Base-by-base conservation (phyloP, 495 filamentous ascomycete species). In the Chaetomium cochliodes region DNA sequence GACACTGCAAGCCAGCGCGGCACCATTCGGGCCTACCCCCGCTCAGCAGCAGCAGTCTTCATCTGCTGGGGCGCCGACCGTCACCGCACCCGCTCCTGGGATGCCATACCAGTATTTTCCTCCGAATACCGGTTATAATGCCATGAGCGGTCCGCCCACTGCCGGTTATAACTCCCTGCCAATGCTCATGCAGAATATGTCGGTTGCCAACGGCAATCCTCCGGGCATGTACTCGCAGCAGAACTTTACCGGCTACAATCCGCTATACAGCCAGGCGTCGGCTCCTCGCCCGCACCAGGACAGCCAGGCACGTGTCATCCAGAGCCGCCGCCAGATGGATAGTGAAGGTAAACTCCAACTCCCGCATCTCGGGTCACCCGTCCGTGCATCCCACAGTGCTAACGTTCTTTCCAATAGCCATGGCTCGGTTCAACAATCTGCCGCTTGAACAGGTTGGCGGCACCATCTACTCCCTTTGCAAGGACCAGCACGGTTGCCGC, bases 401-500 rank as follows among this genome's bases (percentile, higher is more conserved):
- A 55, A 41, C 51, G 57, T n/a, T 25, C 8, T 8, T 13, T 13
- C 44, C 33, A 25, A 20, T 62, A 84, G 83, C 84, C 53, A 83
- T 84, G 73, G 83, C 84, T 68, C 91, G 92, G 26, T 97, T 89
- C 74, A 82, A 86, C 44, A 91, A 92, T 70, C 78, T 90, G 66
- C 83, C 87, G 18, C 78, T 98, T n/a, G 89, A 96, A 70, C 81
- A 88, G 54, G 85, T 93, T 65, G 80, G 82, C 47, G 91, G 92
- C 42, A 87, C 92, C 68, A 89, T 98, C 67, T 93, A 96, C 75
- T 79, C 79, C 15, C 81, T 96, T 23, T 98, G 93, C 82, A 97
- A 96, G 77, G 94, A 98, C 72, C 94, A 98, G 77, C 92, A 98
- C 76, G 94, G 94, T 28, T 98, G 94, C 70, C 88, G 94, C 63